Percentiles rank a stretch among this genome's conserved stretches.
phyloP scores from a whole-genome alignment of 108 stramenopile species.

The Discostella pseudostelligera region DNA sequence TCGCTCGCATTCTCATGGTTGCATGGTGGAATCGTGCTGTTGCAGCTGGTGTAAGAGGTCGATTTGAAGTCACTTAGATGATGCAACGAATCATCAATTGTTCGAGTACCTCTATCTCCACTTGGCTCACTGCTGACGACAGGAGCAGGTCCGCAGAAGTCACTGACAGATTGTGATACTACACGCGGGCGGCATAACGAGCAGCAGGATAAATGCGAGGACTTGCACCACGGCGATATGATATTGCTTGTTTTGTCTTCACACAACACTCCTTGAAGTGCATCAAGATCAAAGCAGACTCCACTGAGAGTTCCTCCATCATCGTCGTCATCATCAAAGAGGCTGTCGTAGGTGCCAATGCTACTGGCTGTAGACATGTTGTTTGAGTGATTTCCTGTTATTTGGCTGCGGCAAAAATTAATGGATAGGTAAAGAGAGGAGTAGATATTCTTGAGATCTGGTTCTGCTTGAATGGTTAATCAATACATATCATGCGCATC shows the following conservation, averaged over 20 bases:
- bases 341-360: neutral
- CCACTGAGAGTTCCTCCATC: neutral
- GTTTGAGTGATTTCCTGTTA: too few species aligned
- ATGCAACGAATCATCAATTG: neutral
- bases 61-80: neutral
- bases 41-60: neutral
- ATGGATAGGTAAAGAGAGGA: too few species aligned
- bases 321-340: neutral
- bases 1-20: neutral
- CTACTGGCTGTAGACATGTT: neutral
- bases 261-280: neutral
- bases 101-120: neutral
- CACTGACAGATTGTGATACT: neutral
- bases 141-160: neutral
- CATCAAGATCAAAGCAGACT: neutral
- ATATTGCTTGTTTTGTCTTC: neutral
- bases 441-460: too few species aligned
- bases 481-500: too few species aligned
- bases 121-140: neutral
- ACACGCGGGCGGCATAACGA: slow-evolving; percentile 14
- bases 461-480: too few species aligned
- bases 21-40: neutral
- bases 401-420: too few species aligned
- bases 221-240: neutral
- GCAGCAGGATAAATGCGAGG: slow-evolving; percentile 16